These are phyloP conservation scores for Fusarium newnesense DNA, from an alignment of 2,329 filamentous ascomycete genomes.

Conservation along the genomic window DNA sequence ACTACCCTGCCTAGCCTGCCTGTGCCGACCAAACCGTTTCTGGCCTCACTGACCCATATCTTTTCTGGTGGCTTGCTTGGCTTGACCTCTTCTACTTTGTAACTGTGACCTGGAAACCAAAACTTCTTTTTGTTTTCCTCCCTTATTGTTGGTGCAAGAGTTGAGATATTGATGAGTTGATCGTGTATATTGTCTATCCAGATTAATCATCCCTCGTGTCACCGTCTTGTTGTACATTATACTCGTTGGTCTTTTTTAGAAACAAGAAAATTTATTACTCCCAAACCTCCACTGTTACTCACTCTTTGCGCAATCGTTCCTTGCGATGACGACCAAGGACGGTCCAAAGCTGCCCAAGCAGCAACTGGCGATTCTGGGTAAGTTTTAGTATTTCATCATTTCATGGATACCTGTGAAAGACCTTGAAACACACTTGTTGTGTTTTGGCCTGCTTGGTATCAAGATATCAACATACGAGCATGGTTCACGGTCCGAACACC, in stretches of 20 bases:
- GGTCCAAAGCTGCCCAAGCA: constrained; percentile 75
- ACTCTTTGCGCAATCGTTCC: constrained; percentile 14
- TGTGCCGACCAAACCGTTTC: constrained; percentile 21
- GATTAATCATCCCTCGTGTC: neutral
- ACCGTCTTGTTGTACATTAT: neutral
- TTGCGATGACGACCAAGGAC: constrained; percentile 38
- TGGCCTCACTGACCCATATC: constrained; percentile 19
- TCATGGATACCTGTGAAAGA: neutral
- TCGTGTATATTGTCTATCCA: neutral
- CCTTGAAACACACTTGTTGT: neutral
- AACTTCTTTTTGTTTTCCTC: constrained; percentile 6
- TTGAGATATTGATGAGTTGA: constrained; percentile 9
- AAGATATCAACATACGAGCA: neutral
- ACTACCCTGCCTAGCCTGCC: neutral
- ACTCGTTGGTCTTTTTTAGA: neutral
- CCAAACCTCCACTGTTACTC: constrained; percentile 1
- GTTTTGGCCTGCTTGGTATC: neutral
- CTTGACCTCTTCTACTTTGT: constrained; percentile 15
- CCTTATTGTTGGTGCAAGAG: constrained; percentile 7
- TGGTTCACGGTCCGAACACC: neutral
- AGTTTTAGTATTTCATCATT: constrained; percentile 44
- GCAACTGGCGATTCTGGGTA: constrained; percentile 83
- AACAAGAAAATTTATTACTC: constrained; percentile 13
- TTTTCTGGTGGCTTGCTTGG: constrained; percentile 8
- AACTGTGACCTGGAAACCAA: constrained; percentile 5